These are phyloP conservation scores for Aphelidium insulamus DNA, from an alignment of 371 early-diverging fungal genomes.

Conservation along the genomic window DNA sequence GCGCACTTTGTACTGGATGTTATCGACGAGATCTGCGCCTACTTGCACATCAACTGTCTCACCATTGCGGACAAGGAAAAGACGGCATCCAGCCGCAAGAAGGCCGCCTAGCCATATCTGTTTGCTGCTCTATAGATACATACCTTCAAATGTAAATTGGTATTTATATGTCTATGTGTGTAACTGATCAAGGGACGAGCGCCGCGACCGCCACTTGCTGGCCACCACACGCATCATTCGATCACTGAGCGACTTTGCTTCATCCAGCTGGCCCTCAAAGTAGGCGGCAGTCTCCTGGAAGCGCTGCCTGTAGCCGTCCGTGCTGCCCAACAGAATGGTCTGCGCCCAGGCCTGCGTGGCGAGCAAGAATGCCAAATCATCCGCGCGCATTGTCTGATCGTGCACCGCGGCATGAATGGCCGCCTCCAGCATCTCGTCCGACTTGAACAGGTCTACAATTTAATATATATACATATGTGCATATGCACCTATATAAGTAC, in stretches of 20 bases:
- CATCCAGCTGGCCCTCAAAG: constrained; percentile 47
- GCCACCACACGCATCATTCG: constrained; percentile 40
- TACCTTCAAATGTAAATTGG: too few relatives aligned
- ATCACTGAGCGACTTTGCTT: constrained; percentile 42
- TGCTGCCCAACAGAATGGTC: constrained; percentile 49
- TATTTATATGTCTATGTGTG: too few relatives aligned
- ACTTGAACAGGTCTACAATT: constrained; percentile 61
- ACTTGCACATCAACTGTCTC: constrained; percentile 62
- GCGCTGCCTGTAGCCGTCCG: constrained; percentile 59
- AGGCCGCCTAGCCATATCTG: too few relatives aligned
- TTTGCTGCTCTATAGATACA: too few relatives aligned
- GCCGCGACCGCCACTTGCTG: too few relatives aligned
- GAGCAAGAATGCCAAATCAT: constrained; percentile 71
- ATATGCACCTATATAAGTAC: too few relatives aligned
- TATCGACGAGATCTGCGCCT: constrained; percentile 55
- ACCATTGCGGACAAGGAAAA: constrained; percentile 47
- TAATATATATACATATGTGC: too few relatives aligned
- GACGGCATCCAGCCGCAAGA: too few relatives aligned
- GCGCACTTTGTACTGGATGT: constrained; percentile 40
- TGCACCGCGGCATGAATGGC: constrained; percentile 60
- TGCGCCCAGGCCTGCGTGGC: constrained; percentile 83
- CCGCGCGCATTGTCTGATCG: constrained; percentile 55
- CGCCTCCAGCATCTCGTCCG: constrained; percentile 46
- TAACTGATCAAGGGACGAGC: too few relatives aligned
- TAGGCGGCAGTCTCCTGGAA: constrained; percentile 61